Evolutionary conservation across 176 grass and related monocot genomes (phyloP).

Genomic region (Miscanthus lutarioriparius): DNA sequence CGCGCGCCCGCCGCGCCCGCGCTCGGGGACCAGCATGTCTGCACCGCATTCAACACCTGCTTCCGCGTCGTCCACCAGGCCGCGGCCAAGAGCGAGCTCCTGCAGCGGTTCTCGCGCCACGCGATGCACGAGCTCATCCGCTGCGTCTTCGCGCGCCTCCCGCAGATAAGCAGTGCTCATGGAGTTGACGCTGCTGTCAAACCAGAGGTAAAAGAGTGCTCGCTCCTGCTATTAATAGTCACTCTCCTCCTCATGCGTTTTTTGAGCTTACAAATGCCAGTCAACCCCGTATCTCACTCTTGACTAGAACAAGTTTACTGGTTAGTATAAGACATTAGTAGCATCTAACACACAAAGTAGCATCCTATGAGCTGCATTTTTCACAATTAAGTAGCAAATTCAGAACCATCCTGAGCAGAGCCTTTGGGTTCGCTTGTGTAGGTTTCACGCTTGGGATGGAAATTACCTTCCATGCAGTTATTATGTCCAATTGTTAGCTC

Average conservation of each 20-base stretch:
- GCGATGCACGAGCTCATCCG: conserved; percentile 78
- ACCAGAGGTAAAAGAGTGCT: conserved; percentile 53
- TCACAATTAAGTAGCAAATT: background rate
- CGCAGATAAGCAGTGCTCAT: conserved; percentile 33
- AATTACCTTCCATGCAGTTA: background rate
- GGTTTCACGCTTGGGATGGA: background rate
- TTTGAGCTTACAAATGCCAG: background rate
- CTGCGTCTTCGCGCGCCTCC: conserved; percentile 62
- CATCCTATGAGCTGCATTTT: background rate
- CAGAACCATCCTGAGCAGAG: background rate
- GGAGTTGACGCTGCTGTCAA: conserved; percentile 34
- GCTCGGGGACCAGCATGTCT: conserved; percentile 87
- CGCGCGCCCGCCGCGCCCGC: conserved; percentile 50
- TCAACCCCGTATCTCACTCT: background rate
- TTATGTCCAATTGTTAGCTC: background rate
- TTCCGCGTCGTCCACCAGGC: conserved; percentile 94
- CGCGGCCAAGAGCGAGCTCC: conserved; percentile 63
- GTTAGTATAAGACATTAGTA: background rate
- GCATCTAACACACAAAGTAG: background rate
- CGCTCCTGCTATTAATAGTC: conserved; percentile 26
- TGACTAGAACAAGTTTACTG: background rate
- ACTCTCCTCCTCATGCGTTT: background rate
- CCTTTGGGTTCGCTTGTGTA: background rate
- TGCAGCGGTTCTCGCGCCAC: conserved; percentile 81
- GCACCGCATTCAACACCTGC: conserved; percentile 87